phyloP scores from a whole-genome alignment of 2,329 filamentous ascomycete genomes.

The Aspergillus sp. region DNA sequence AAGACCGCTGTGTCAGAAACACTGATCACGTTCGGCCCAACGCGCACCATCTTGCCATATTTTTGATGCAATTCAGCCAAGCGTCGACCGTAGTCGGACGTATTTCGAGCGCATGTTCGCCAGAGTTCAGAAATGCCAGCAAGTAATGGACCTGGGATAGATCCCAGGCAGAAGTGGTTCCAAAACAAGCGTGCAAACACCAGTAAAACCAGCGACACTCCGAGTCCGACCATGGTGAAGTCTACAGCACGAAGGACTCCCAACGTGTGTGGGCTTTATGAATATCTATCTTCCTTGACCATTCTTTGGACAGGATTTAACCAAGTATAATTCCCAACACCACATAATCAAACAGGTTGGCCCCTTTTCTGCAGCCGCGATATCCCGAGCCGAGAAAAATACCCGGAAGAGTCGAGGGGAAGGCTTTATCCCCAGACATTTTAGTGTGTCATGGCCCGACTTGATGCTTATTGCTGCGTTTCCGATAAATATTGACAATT shows the following conservation, averaged over 20 bases:
- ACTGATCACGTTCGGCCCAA: conserved; percentile 25
- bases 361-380: conserved; percentile 9
- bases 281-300: too few species aligned
- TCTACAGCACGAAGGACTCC: neutral
- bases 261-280: too few species aligned
- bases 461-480: too few species aligned
- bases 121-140: conserved; percentile 9
- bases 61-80: conserved; percentile 17
- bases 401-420: conserved; percentile 7
- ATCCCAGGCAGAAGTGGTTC: conserved; percentile 10
- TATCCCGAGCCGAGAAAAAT: conserved; percentile 10
- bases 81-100: conserved; percentile 2
- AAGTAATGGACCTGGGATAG: conserved; percentile 10
- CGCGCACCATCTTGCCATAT: conserved; percentile 27
- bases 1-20: conserved; percentile 12
- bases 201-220: conserved; percentile 3
- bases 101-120: conserved; percentile 3
- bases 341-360: neutral
- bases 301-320: too few species aligned
- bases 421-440: too few species aligned
- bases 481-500: too few species aligned
- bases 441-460: too few species aligned
- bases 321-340: neutral
- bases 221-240: conserved; percentile 9
- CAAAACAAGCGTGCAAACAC: conserved; percentile 3